Evolutionary conservation across 2,329 filamentous ascomycete species (phyloP), one percentile per base, ranked within the genome.

Genomic region (Sphaerostilbella broomeana): DNA sequence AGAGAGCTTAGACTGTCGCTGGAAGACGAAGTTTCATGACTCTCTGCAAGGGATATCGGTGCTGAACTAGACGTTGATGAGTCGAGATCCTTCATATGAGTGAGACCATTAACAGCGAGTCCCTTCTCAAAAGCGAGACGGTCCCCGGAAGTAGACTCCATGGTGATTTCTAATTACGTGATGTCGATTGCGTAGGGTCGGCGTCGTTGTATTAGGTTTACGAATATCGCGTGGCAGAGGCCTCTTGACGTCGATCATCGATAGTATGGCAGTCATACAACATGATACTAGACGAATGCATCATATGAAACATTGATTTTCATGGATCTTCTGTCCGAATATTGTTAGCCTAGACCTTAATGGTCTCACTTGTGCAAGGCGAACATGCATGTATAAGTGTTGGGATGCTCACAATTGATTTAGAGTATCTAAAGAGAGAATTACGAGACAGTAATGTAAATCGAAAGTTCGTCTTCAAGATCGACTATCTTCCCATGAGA

Each of bases 1-100:
- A 56, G 47, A 51, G 56, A 47, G 46, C 47, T 20, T 49, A 49
- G 10, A 46, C 51, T 27, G 38, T 49, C 51, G 27, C 51, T 48
- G 36, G 45, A 44, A 13, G 56, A 52, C 38, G 55, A 51, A 38
- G 56, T 49, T 17, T 18, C 52, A 18, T 51, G 51, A 44, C 47
- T 56, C 48, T 57, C 54, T 50, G 46, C 38, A 20, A 43, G 43
- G 29, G 49, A 45, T 17, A 53, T 40, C 19, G 54, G 26, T 27
- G 47, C 37, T 15, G 49, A 47, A 16, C 51, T 43, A 38, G 54
- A 53, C 24, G 53, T 45, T 27, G 49, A 43, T 38, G 57, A 58
- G 46, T 52, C 49, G 33, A 52, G 39, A 24, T 46, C 33, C 20
- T 39, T 30, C 25, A 50, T 46, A 35, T 48, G 46, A 35, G 46